Evolutionary conservation across 228 moss, liverwort and hornwort genomes (phyloP).

Genomic region (Sphagnum magellanicum): DNA sequence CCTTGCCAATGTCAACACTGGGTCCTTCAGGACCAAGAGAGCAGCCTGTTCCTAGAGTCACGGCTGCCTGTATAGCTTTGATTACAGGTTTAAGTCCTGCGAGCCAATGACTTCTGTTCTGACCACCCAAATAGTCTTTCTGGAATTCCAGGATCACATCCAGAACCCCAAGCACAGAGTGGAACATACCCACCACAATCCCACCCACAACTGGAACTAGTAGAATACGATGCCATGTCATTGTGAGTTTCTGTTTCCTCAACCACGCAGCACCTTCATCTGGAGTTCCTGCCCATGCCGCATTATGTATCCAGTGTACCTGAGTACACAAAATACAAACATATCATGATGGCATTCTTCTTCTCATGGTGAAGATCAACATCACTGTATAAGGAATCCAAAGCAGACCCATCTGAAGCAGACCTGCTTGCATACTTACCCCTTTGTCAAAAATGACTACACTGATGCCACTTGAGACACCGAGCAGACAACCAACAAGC

Average conservation of each 20-base stretch:
- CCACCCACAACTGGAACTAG: slow-evolving; percentile 81
- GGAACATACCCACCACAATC: slow-evolving; percentile 77
- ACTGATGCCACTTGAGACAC: slow-evolving; percentile 81
- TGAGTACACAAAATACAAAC: slow-evolving; percentile 9
- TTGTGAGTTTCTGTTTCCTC: slow-evolving; percentile 61
- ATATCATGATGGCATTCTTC: background rate
- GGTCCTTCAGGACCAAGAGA: slow-evolving; percentile 96
- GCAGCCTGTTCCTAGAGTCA: slow-evolving; percentile 74
- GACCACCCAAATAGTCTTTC: slow-evolving; percentile 11
- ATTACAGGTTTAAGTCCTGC: slow-evolving; percentile 61
- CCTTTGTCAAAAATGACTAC: slow-evolving; percentile 83
- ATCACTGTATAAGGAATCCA: background rate
- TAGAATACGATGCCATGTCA: slow-evolving; percentile 79
- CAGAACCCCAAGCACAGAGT: slow-evolving; percentile 50
- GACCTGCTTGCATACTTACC: slow-evolving; percentile 36
- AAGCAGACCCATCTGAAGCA: background rate
- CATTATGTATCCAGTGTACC: slow-evolving; percentile 76
- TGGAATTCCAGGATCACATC: slow-evolving; percentile 56
- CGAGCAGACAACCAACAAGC: slow-evolving; percentile 78
- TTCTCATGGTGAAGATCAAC: background rate
- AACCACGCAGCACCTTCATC: slow-evolving; percentile 84
- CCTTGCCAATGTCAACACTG: slow-evolving; percentile 96
- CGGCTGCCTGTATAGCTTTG: slow-evolving; percentile 70
- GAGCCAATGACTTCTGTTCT: slow-evolving; percentile 54
- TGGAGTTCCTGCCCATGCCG: slow-evolving; percentile 86